Conservation (phyloP, 2,329 filamentous ascomycete genomes). For the Trichophyton mentagrophytes region DNA sequence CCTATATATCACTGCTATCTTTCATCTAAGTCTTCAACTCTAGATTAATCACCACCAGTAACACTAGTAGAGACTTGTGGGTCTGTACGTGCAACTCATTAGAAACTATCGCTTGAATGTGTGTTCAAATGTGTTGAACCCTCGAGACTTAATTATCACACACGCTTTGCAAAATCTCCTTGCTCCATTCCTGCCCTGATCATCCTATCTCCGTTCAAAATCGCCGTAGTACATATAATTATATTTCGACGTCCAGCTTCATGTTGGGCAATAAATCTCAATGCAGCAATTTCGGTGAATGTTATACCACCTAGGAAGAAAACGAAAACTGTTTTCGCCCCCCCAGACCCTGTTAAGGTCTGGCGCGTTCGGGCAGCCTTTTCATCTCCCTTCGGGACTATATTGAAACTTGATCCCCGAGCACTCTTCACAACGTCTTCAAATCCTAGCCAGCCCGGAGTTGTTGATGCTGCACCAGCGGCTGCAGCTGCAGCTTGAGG, state of each 20-base stretch:
- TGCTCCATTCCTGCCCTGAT: slow-evolving; percentile 76
- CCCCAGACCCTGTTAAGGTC: slow-evolving; percentile 60
- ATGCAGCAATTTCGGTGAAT: slow-evolving; percentile 86
- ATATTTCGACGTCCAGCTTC: slow-evolving; percentile 72
- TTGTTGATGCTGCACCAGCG: slow-evolving; percentile 43
- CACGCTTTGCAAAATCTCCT: slow-evolving; percentile 37
- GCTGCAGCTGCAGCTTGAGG: slow-evolving; percentile 28
- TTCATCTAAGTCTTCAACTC: background rate
- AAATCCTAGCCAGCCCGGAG: slow-evolving; percentile 82
- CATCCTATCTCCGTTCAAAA: slow-evolving; percentile 79
- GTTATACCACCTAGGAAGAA: slow-evolving; percentile 96
- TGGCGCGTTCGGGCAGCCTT: slow-evolving; percentile 80
- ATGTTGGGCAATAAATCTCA: slow-evolving; percentile 78
- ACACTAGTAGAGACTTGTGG: too few species aligned
- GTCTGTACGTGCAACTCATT: too few species aligned
- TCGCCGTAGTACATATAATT: slow-evolving; percentile 81
- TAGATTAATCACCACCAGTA: background rate
- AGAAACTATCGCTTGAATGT: background rate
- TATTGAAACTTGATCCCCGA: slow-evolving; percentile 78
- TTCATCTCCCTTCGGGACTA: slow-evolving; percentile 82
- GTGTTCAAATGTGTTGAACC: background rate
- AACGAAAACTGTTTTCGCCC: slow-evolving; percentile 80
- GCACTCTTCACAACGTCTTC: slow-evolving; percentile 84
- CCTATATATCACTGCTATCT: background rate
- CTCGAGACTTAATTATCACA: background rate